Conservation (phyloP, 78 protist species). For the Blattamonas nauphoetae region DNA sequence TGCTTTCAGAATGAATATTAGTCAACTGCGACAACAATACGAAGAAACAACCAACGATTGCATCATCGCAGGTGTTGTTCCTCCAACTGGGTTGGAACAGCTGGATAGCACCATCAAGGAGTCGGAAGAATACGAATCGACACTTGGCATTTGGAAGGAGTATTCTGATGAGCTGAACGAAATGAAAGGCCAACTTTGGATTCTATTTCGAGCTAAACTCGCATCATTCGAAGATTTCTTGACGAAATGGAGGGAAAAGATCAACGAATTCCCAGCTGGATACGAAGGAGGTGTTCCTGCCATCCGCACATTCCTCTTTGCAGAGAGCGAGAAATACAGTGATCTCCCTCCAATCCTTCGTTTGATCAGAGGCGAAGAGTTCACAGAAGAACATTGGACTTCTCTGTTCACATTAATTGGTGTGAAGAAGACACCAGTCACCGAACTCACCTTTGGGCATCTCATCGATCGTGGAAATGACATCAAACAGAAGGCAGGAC, state of each 20-base stretch:
- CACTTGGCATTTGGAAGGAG: conserved; percentile 25
- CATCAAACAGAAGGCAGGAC: conserved; percentile 1
- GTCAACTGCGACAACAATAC: background rate
- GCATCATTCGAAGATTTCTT: conserved; percentile 46
- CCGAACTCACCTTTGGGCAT: conserved; percentile 26
- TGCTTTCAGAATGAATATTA: background rate
- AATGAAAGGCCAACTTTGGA: conserved; percentile 46
- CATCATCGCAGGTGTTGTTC: background rate
- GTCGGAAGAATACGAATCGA: background rate
- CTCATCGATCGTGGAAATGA: conserved; percentile 17
- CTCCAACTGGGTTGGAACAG: background rate
- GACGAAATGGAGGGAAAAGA: conserved; percentile 30
- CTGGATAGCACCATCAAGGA: conserved; percentile 3
- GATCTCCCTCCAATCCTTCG: background rate
- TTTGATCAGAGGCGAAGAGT: conserved; percentile 53
- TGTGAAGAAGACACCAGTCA: background rate
- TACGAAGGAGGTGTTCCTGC: background rate
- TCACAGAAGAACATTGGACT: conserved; percentile 67
- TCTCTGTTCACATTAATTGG: conserved; percentile 35
- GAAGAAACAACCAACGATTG: background rate
- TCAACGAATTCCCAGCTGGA: background rate
- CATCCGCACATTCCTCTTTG: background rate
- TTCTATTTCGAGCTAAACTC: conserved; percentile 42
- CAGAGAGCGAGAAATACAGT: background rate
- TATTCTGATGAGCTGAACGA: conserved; percentile 25